phyloP scores from a whole-genome alignment of 2,329 filamentous ascomycete genomes.

The Cladophialophora exuberans region DNA sequence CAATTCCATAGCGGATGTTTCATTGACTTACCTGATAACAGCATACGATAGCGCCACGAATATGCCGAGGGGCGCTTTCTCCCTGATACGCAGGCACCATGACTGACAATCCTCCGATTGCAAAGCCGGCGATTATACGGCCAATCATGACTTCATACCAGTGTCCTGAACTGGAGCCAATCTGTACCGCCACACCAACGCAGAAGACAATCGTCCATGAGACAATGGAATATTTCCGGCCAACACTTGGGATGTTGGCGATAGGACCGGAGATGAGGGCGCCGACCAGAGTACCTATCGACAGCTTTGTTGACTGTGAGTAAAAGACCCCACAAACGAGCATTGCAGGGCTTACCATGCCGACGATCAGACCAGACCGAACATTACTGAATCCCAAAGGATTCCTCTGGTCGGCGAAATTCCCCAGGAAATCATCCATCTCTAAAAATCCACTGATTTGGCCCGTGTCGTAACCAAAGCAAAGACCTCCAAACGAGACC shows the following conservation, averaged over 20 bases:
- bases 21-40: slow-evolving; percentile 43
- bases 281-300: slow-evolving; percentile 48
- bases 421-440: slow-evolving; percentile 50
- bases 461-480: slow-evolving; percentile 51
- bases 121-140: slow-evolving; percentile 51
- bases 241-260: slow-evolving; percentile 39
- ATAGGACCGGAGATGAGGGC: slow-evolving; percentile 47
- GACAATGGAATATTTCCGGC: slow-evolving; percentile 49
- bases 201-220: slow-evolving; percentile 50
- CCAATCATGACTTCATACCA: slow-evolving; percentile 52
- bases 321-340: not conserved
- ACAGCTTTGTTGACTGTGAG: slow-evolving; percentile 39
- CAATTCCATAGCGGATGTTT: not conserved
- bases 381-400: slow-evolving; percentile 46
- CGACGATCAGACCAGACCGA: slow-evolving; percentile 48
- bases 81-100: slow-evolving; percentile 54
- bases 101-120: slow-evolving; percentile 51
- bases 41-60: slow-evolving; percentile 52
- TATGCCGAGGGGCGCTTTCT: slow-evolving; percentile 50
- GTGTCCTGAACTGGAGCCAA: slow-evolving; percentile 41
- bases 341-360: slow-evolving; percentile 37
- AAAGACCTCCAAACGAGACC: slow-evolving; percentile 53
- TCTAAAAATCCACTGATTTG: slow-evolving; percentile 49
- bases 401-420: slow-evolving; percentile 44
- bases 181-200: slow-evolving; percentile 52